A percentile compares a stretch with the other conserved stretches of the same genome.
Evolutionary conservation across 768 basidiomycete species (phyloP).

Genomic region (Pleurotus citrinopileatus): DNA sequence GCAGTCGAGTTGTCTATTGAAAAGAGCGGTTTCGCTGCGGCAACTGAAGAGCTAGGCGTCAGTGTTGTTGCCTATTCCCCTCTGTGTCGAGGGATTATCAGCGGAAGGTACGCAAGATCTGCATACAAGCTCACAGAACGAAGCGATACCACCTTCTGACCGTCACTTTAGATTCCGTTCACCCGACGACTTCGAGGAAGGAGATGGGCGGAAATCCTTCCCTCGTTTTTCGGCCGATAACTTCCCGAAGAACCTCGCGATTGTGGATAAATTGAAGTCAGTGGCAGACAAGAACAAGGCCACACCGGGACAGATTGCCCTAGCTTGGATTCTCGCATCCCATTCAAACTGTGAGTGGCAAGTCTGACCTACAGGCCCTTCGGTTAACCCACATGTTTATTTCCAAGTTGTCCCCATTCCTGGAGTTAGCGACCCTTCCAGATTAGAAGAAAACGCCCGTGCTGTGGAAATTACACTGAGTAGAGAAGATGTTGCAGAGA

Average conservation of each 20-base stretch:
- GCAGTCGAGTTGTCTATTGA: not conserved
- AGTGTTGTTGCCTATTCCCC: constrained; percentile 38
- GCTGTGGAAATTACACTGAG: constrained; percentile 16
- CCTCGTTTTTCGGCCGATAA: constrained; percentile 36
- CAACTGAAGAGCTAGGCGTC: constrained; percentile 29
- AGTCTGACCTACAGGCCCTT: not conserved
- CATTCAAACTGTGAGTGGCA: constrained; percentile 19
- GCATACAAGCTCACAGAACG: too few species aligned
- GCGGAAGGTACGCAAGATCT: constrained; percentile 30
- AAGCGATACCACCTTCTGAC: not conserved
- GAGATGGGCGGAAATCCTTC: constrained; percentile 28
- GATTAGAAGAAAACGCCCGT: constrained; percentile 22
- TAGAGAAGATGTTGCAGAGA: constrained; percentile 19
- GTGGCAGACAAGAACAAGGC: constrained; percentile 27
- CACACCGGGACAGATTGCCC: constrained; percentile 27
- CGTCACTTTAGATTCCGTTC: constrained; percentile 24
- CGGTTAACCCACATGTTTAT: not conserved
- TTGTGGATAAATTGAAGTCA: constrained; percentile 28
- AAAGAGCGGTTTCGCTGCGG: not conserved
- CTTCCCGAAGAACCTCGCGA: constrained; percentile 40
- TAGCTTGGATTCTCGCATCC: constrained; percentile 21
- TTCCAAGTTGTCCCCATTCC: constrained; percentile 25
- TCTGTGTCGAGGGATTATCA: constrained; percentile 35
- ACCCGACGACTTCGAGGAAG: constrained; percentile 32
- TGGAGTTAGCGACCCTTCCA: constrained; percentile 15